Evolutionary conservation across 352 stramenopile species (phyloP), one percentile per base, ranked within the genome.

Genomic region (Phytophthora boehmeriae): DNA sequence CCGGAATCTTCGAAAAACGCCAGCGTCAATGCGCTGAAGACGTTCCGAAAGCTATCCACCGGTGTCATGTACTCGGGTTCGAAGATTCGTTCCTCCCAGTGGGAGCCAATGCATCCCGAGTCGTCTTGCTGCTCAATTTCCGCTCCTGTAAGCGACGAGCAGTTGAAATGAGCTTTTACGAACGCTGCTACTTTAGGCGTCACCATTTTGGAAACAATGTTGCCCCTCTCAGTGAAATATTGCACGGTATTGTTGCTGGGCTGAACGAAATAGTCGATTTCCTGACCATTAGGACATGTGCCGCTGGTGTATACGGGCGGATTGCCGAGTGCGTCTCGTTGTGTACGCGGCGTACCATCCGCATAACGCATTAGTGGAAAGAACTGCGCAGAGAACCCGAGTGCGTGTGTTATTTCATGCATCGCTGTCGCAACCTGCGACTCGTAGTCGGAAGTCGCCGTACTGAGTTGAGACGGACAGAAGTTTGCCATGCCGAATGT

Each of bases 401-500:
- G 66, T 3, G 86, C 86, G 39, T 95, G 86, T 0, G 82, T 91
- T 30, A 96, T 80, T 67, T 96, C 88, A 51, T 96, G 88, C 62
- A 92, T 76, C 9, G 84, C 84, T 1, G 83, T 93, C 3, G 75
- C 61, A 10, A 93, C 71, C 54, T 93, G 84, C 2, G 63, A 63
- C 36, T 87, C 64, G 65, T 91, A 92, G 59, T 81, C 66, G 47
- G 73, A 59, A 14, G 68, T 52, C 16, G 83, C 73, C 4, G 66
- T 79, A 25, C 85, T 80, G 44, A 95, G 81, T 48, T 90, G 75
- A 0, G 52, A 62, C 2, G 88, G 86, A 41, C 88, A 96, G 44
- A 95, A 93, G 65, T 96, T 95, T 6, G 71, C 68, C 83, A 93
- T 93, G 0, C 88, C 86, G 53, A 95, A 92, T 13, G 81, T 94